Base-by-base conservation (phyloP, 2,329 filamentous ascomycete species). In the Malbranchea cinnamomea region DNA sequence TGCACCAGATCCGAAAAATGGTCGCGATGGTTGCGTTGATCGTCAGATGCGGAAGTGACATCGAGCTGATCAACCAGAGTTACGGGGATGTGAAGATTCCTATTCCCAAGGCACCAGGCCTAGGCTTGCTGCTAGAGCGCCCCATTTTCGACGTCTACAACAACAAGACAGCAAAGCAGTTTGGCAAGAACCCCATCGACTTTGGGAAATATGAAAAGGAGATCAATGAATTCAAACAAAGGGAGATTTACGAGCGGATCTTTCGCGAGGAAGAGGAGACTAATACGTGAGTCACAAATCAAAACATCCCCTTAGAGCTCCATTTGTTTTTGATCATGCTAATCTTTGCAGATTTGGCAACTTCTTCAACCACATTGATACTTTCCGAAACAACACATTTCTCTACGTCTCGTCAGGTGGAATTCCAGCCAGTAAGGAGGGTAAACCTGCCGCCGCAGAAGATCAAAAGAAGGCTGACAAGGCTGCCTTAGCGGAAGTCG, bases 1-100 rank as follows among this genome's bases (percentile, higher is more conserved):
- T 98, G 89, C 89, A 98, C 56, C 89, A 98, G 60, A 98, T 98
- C 55, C 78, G 89, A 47, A 98, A 95, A 59, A 95, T 98, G 89
- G 82, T 98, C 10, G 83, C 81, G 33, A 84, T 98, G 78, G 82
- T 74, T 6, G 74, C 82, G 19, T 65, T 98, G 36, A 64, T 87
- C 4, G 78, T 91, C 5, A 76, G 89, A 21, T 91, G 80, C 52
- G 89, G 83, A 29, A 76, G 76, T n/a, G 65, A 79, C 3, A 63
- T 74, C 3, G 60, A 69, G 7, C 71, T 79, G 16, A 80, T 98
- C 42, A 52, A 59, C 1, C 69, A 91, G 37, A 81, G 74, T 36
- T 92, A 92, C 52, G 71, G 69, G 2, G 51, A 65, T 4, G 67
- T 72, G 12, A 74, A 77, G 34, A 79, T 93, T 45, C 78, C 78